These are phyloP conservation scores for Backusella parvicylindrica DNA, from an alignment of 192 early-diverging fungal genomes.

Conservation along the genomic window DNA sequence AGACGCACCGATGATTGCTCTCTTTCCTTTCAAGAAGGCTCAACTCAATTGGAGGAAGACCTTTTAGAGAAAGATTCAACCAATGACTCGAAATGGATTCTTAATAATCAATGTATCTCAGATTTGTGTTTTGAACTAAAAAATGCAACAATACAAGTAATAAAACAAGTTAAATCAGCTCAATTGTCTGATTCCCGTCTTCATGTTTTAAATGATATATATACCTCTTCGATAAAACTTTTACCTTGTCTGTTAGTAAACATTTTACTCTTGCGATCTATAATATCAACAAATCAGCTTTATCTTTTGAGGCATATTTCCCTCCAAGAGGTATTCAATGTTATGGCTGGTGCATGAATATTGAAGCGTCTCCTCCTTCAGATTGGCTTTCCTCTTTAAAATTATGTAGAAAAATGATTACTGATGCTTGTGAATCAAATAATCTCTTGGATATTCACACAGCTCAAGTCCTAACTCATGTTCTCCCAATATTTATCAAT, in stretches of 20 bases:
- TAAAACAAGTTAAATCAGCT: not conserved
- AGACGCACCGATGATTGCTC: not conserved
- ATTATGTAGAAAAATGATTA: slow-evolving; percentile 1
- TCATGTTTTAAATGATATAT: not conserved
- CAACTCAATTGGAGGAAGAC: not conserved
- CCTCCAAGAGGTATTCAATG: not conserved
- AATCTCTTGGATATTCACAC: slow-evolving; percentile 9
- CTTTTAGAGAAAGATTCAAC: not conserved
- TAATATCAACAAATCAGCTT: not conserved
- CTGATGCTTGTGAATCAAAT: not conserved
- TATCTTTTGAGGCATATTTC: not conserved
- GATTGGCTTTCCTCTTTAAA: not conserved
- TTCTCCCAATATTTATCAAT: slow-evolving; percentile 10
- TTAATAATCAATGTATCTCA: not conserved
- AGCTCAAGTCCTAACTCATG: slow-evolving; percentile 4
- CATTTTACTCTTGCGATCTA: not conserved
- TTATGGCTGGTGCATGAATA: not conserved
- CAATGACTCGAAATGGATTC: not conserved
- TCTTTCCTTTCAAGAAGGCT: not conserved
- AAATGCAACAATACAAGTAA: not conserved
- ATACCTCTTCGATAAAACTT: not conserved
- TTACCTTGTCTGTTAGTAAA: not conserved
- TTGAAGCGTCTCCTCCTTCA: not conserved
- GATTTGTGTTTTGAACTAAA: not conserved
- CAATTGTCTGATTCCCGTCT: not conserved